These are phyloP conservation scores for Ceratocystis lukuohia DNA, from an alignment of 2,329 filamentous ascomycete genomes.

Conservation along the genomic window DNA sequence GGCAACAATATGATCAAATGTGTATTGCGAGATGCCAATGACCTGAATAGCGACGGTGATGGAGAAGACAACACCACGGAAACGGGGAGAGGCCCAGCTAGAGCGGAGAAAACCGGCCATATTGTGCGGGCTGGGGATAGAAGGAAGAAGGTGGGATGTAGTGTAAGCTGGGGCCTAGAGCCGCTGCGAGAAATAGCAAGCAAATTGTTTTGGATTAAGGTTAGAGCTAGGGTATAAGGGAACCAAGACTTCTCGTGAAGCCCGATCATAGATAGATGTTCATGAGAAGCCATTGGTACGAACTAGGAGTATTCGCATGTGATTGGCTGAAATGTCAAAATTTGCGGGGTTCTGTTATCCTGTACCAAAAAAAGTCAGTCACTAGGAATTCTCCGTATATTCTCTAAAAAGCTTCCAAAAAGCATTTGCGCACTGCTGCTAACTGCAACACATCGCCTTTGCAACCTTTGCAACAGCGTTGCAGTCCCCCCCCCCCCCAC, in stretches of 20 bases:
- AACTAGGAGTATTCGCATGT: not conserved
- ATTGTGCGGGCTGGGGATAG: not conserved
- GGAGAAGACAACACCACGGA: slow-evolving; percentile 28
- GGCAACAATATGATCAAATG: slow-evolving; percentile 47
- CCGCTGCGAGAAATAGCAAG: too few relatives aligned
- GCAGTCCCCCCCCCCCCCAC: not conserved
- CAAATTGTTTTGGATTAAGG: too few relatives aligned
- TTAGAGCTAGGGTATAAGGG: too few relatives aligned
- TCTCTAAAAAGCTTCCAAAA: not conserved
- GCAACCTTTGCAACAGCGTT: too few relatives aligned
- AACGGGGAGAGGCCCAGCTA: slow-evolving; percentile 13
- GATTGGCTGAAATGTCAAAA: not conserved
- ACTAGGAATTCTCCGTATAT: not conserved
- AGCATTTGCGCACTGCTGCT: not conserved
- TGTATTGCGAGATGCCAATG: slow-evolving; percentile 37
- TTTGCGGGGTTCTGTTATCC: not conserved
- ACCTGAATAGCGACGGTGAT: slow-evolving; percentile 34
- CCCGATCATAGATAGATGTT: too few relatives aligned
- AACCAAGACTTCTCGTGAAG: too few relatives aligned
- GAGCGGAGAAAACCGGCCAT: slow-evolving; percentile 19
- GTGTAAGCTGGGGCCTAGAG: not conserved
- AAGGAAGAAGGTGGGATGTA: not conserved
- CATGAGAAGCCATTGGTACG: too few relatives aligned
- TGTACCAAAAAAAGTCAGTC: not conserved
- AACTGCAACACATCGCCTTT: too few relatives aligned